Evolutionary conservation across 179 eudicot genomes (phyloP).

Genomic region (Actinidia arguta): DNA sequence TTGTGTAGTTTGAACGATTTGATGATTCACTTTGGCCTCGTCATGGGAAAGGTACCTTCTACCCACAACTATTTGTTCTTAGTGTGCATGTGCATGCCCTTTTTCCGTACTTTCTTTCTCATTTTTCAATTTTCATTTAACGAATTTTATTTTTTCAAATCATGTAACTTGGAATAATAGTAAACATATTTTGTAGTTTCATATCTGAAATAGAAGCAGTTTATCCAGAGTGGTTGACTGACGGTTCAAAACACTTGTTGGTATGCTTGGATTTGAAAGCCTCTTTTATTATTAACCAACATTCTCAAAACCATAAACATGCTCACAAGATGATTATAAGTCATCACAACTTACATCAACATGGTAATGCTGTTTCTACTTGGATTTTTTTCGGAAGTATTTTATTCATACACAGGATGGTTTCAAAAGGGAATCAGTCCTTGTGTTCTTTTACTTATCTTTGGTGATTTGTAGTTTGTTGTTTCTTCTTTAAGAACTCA

Average conservation of each 20-base stretch:
- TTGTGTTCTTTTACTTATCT: not conserved
- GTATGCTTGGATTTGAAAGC: constrained; percentile 44
- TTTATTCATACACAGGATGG: not conserved
- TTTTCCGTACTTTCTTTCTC: not conserved
- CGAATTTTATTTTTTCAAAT: not conserved
- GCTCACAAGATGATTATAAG: not conserved
- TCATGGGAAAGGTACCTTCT: constrained; percentile 93
- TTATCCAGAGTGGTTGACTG: constrained; percentile 90
- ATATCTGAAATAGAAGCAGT: constrained; percentile 96
- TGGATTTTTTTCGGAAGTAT: not conserved
- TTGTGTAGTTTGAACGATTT: constrained; percentile 78
- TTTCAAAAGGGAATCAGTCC: not conserved
- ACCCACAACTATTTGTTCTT: not conserved
- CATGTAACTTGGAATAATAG: not conserved
- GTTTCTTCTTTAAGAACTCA: too few relatives aligned
- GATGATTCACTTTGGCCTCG: constrained; percentile 98
- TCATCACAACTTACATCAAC: not conserved
- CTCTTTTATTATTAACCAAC: not conserved
- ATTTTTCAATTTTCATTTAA: not conserved
- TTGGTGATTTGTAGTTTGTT: too few relatives aligned
- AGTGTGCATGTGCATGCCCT: not conserved
- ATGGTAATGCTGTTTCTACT: not conserved
- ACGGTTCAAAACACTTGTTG: constrained; percentile 78
- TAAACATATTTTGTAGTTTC: constrained; percentile 54
- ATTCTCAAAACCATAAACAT: constrained; percentile 5